Evolutionary conservation across 352 stramenopile genomes (phyloP).

Genomic region (Phytophthora cactorum): DNA sequence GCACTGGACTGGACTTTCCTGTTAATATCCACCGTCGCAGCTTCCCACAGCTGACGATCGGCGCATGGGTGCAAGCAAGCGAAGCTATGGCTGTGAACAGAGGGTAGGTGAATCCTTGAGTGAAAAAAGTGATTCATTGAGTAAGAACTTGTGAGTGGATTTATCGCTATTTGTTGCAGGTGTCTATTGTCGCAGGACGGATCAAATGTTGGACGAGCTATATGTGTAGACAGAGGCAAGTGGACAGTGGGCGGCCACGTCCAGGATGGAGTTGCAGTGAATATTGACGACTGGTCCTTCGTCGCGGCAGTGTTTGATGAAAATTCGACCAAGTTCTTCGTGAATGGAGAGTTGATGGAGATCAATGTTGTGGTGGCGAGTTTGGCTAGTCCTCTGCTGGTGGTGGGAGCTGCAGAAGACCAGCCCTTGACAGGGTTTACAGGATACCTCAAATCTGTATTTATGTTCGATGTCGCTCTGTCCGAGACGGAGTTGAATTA

Average conservation of each 20-base stretch:
- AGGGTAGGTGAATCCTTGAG: slow-evolving; percentile 22
- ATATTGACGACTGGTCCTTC: slow-evolving; percentile 47
- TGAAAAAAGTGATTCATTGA: slow-evolving; percentile 1
- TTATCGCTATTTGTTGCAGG: slow-evolving; percentile 22
- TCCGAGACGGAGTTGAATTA: slow-evolving; percentile 45
- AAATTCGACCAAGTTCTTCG: slow-evolving; percentile 17
- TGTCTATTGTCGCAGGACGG: slow-evolving; percentile 62
- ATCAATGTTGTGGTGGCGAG: slow-evolving; percentile 24
- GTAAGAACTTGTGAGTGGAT: slow-evolving; percentile 4
- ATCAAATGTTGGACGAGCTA: slow-evolving; percentile 34
- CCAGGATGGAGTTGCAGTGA: slow-evolving; percentile 5
- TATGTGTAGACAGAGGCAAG: slow-evolving; percentile 42
- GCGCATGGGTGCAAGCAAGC: slow-evolving; percentile 46
- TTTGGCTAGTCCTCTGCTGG: slow-evolving; percentile 30
- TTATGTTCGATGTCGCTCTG: slow-evolving; percentile 51
- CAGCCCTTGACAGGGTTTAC: slow-evolving; percentile 36
- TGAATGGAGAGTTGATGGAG: slow-evolving; percentile 33
- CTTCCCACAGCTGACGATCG: slow-evolving; percentile 46
- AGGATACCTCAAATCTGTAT: slow-evolving; percentile 47
- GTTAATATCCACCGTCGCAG: slow-evolving; percentile 28
- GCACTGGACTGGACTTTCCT: slow-evolving; percentile 42
- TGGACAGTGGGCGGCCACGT: slow-evolving; percentile 40
- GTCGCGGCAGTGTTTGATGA: slow-evolving; percentile 48
- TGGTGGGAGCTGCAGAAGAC: slow-evolving; percentile 11
- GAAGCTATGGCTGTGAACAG: slow-evolving; percentile 14